phyloP scores from a whole-genome alignment of 139 green algal species.

The Micractinium sp. region DNA sequence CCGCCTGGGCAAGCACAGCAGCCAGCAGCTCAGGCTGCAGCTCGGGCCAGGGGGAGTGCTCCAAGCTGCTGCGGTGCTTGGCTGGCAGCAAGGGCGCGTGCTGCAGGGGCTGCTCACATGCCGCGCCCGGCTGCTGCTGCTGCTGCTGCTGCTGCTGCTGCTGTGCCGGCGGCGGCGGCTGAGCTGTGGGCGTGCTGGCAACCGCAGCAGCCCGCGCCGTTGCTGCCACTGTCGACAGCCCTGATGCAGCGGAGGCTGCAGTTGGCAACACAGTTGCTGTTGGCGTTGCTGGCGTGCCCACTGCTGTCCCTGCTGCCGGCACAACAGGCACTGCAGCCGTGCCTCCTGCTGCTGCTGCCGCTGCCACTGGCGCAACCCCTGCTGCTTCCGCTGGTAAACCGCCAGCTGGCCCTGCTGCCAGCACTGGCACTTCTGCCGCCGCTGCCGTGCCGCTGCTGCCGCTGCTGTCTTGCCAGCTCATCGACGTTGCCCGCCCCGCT shows the following conservation, averaged over 20 bases:
- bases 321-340: no score
- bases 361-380: no score
- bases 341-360: no score
- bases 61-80: slow-evolving; percentile 22
- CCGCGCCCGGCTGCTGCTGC: background rate
- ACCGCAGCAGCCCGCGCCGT: background rate
- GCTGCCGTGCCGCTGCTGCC: background rate
- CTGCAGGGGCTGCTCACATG: background rate
- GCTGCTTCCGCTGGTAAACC: background rate
- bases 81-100: background rate
- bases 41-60: slow-evolving; percentile 1
- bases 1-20: slow-evolving; percentile 5
- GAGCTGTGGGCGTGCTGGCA: background rate
- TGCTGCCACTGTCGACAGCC: background rate
- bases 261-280: background rate
- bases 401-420: background rate
- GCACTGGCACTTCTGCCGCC: background rate
- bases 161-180: background rate
- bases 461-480: slow-evolving; percentile 6
- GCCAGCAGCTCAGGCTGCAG: slow-evolving; percentile 21
- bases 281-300: background rate
- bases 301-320: background rate
- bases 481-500: slow-evolving; percentile 15
- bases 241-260: no score
- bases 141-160: background rate